A percentile compares a stretch with the other conserved stretches of the same genome.
These are phyloP conservation scores for Acer saccharum DNA, from an alignment of 345 rosid genomes.

Conservation along the genomic window DNA sequence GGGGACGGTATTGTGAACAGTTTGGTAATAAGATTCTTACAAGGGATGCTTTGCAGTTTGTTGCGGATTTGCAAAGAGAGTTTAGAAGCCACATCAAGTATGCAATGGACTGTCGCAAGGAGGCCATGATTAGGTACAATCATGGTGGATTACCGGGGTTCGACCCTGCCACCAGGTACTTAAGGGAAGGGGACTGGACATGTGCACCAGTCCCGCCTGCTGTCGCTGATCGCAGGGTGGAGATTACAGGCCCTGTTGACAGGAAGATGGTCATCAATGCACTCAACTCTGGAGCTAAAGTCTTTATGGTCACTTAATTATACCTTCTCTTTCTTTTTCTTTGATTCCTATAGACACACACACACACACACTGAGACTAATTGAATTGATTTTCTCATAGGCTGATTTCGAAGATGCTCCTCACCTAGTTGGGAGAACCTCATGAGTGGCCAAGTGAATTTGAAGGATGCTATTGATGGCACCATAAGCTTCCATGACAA, in stretches of 20 bases:
- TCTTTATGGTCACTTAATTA: conserved; percentile 71
- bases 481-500: conserved; percentile 74
- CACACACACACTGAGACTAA: too few species aligned
- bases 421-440: conserved; percentile 97
- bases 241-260: conserved; percentile 91
- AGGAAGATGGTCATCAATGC: conserved; percentile 98
- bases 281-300: conserved; percentile 92
- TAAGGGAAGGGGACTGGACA: conserved; percentile 74
- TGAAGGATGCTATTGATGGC: conserved; percentile 89
- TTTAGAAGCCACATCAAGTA: conserved; percentile 63
- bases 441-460: conserved; percentile 84
- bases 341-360: too few species aligned
- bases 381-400: conserved; percentile 28
- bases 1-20: conserved; percentile 67
- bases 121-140: conserved; percentile 57
- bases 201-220: conserved; percentile 73
- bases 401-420: conserved; percentile 90
- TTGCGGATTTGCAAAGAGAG: conserved; percentile 78
- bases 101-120: conserved; percentile 79
- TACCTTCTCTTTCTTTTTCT: neutral
- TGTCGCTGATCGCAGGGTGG: conserved; percentile 77
- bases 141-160: conserved; percentile 67
- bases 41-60: conserved; percentile 75
- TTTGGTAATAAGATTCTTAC: conserved; percentile 63
- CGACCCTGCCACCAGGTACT: conserved; percentile 72